Base-by-base conservation (phyloP, 768 basidiomycete genomes). In the Phlegmacium glaucopus region DNA sequence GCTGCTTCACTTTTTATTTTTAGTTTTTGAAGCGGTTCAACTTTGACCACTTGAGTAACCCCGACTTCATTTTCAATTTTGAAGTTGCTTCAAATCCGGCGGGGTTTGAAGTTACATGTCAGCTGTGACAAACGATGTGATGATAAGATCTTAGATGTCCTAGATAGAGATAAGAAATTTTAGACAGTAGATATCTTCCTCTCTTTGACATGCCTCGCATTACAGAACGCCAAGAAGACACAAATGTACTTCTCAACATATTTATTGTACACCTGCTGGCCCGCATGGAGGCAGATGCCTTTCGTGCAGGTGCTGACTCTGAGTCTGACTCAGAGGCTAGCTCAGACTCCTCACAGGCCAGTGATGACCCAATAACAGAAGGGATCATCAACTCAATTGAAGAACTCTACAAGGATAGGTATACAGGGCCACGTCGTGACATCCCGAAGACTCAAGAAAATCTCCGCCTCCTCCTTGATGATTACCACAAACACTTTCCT, bases 361-460 rank as follows among this genome's bases (percentile, higher is more conserved):
- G 34, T 15, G 34, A 12, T 37, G 45, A 36, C 17, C 30, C 11
- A 15, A 34, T 34, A 9, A 13, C 9, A 15, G 15, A 35, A 32
- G 30, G 30, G 13, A 32, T 32, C 30, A 15, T 35, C 9, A 7
- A 15, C 13, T 27, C 16, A 15, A 39, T 28, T 12, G 44, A 25
- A 34, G 36, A 18, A 5, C 30, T 32, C 26, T 18, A 26, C n/a
- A 13, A 28, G 15, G 13, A 37, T 28, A 15, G 26, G n/a, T 38
- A 16, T 38, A 32, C 38, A 13, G 18, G 25, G 25, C 18, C 16
- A 4, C 32, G 22, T 37, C 35, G 26, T 8, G 13, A 18, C 6
- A 46, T 46, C 22, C 34, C 51, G 30, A 45, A 39, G 27, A 26
- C 47, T 45, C 18, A 34, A 48, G 46, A 25, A 32, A 22, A 16